These are phyloP conservation scores for Euphorbia lathyris DNA, from an alignment of 345 rosid species.

Conservation along the genomic window DNA sequence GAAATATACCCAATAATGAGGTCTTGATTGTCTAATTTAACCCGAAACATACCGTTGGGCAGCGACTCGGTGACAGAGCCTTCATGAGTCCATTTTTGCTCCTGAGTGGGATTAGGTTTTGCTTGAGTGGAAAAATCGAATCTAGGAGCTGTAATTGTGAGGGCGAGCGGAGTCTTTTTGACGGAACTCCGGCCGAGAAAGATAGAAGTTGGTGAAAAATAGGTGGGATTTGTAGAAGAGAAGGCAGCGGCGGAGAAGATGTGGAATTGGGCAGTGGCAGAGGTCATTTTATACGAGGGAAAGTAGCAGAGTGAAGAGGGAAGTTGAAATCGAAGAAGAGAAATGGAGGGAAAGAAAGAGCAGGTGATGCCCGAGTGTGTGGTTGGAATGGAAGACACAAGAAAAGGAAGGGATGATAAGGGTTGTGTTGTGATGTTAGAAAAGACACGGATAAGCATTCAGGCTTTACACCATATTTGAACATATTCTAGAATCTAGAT, in stretches of 20 bases:
- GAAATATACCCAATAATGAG: constrained; percentile 80
- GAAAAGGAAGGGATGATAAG: no score
- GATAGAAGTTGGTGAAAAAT: background rate
- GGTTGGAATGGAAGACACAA: background rate
- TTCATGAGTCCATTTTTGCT: constrained; percentile 54
- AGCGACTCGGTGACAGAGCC: constrained; percentile 54
- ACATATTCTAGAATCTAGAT: no score
- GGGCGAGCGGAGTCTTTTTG: background rate
- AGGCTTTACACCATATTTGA: no score
- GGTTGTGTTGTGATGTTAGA: no score
- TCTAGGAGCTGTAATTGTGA: background rate
- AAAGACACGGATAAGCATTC: no score
- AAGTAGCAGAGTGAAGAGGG: no score
- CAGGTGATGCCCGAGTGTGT: background rate
- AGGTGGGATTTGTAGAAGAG: constrained; percentile 7
- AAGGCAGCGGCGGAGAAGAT: background rate
- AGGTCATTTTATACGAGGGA: constrained; percentile 3
- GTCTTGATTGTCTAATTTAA: constrained; percentile 53
- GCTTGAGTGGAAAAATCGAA: background rate
- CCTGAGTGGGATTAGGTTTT: constrained; percentile 20
- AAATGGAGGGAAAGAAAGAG: constrained; percentile 5
- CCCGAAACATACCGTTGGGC: constrained; percentile 70
- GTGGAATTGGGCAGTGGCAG: constrained; percentile 1
- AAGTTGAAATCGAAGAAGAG: background rate
- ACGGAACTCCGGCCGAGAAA: background rate